These are phyloP conservation scores for Pyrenochaeta sp. DNA, from an alignment of 2,329 filamentous ascomycete species.

Conservation along the genomic window DNA sequence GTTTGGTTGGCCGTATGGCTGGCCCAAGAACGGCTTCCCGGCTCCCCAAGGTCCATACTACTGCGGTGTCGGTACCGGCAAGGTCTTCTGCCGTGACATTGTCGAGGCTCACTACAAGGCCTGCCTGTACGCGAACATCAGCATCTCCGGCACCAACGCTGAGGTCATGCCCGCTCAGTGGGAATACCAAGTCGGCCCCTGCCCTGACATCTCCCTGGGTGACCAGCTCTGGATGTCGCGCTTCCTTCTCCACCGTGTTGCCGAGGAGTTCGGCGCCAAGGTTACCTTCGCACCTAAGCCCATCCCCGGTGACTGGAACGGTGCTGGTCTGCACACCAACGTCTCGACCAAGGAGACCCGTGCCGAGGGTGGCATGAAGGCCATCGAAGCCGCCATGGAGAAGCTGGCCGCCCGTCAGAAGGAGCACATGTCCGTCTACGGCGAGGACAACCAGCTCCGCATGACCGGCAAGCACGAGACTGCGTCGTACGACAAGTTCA, in stretches of 20 bases:
- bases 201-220: conserved; percentile 85
- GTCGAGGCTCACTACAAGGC: conserved; percentile 95
- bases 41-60: conserved; percentile 95
- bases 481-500: conserved; percentile 90
- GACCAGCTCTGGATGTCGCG: conserved; percentile 96
- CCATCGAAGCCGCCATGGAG: conserved; percentile 80
- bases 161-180: conserved; percentile 99
- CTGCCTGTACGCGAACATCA: conserved; percentile 86
- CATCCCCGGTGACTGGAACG: conserved; percentile 96
- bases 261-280: conserved; percentile 96
- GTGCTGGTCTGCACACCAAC: conserved; percentile 91
- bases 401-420: conserved; percentile 59
- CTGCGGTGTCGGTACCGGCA: conserved; percentile 96
- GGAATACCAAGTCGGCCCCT: conserved; percentile 97
- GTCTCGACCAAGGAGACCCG: conserved; percentile 92
- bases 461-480: conserved; percentile 96
- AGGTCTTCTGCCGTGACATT: conserved; percentile 97
- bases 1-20: conserved; percentile 89
- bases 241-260: conserved; percentile 87
- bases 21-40: conserved; percentile 87
- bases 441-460: conserved; percentile 93
- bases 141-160: conserved; percentile 98
- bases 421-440: conserved; percentile 83
- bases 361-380: conserved; percentile 90
- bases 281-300: conserved; percentile 97